phyloP scores from a whole-genome alignment of 73 alveolate species.

The Tetrahymena elliotti region DNA sequence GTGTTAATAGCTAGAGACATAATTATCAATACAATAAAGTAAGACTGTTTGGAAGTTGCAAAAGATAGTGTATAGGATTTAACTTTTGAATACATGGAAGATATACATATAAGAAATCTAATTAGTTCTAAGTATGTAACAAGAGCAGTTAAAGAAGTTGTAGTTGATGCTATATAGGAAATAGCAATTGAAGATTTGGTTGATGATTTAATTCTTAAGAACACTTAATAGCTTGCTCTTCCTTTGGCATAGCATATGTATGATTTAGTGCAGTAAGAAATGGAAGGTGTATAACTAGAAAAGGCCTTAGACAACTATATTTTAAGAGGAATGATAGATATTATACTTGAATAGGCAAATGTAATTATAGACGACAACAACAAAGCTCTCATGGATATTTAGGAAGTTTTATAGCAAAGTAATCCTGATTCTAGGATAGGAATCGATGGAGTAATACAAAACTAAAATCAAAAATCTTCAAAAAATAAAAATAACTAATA shows the following conservation, averaged over 20 bases:
- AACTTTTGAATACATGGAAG: constrained; percentile 10
- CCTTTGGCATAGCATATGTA: constrained; percentile 27
- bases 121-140: constrained; percentile 18
- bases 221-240: constrained; percentile 1
- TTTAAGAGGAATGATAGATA: constrained; percentile 24
- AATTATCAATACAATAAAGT: background rate
- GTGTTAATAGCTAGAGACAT: constrained; percentile 15
- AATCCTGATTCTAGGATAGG: background rate
- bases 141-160: constrained; percentile 15
- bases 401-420: background rate
- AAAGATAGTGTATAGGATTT: constrained; percentile 26
- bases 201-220: constrained; percentile 12
- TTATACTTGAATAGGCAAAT: constrained; percentile 19
- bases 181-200: constrained; percentile 22
- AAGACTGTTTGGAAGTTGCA: constrained; percentile 27
- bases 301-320: constrained; percentile 22
- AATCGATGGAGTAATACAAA: background rate
- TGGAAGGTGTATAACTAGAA: constrained; percentile 21
- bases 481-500: background rate
- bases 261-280: constrained; percentile 21
- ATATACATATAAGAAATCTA: constrained; percentile 10
- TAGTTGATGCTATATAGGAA: constrained; percentile 33
- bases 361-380: background rate
- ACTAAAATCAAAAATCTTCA: background rate
- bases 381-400: background rate